A percentile compares a stretch with the other conserved stretches of the same genome.
Evolutionary conservation across 108 stramenopile genomes (phyloP).

Genomic region (Discostella stelligeroides): DNA sequence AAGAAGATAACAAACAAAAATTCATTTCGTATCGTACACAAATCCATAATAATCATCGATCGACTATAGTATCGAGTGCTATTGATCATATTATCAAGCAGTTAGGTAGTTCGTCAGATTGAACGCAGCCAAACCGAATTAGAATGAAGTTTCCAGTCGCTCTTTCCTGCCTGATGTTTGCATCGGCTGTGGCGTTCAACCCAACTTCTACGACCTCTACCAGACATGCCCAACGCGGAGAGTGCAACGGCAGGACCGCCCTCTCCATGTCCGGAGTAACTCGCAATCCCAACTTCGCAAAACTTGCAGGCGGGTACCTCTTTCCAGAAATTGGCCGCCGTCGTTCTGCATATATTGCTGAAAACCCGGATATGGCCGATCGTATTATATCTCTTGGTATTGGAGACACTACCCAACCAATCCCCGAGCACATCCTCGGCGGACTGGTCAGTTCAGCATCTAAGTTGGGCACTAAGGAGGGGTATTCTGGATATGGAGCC

Average conservation of each 20-base stretch:
- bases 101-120: too few relatives aligned
- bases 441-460: conserved; percentile 86
- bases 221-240: not conserved
- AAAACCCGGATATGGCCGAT: conserved; percentile 92
- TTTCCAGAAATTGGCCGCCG: conserved; percentile 98
- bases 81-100: too few relatives aligned
- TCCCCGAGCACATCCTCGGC: conserved; percentile 90
- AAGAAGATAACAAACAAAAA: too few relatives aligned
- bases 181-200: conserved; percentile 48
- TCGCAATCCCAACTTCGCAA: conserved; percentile 91
- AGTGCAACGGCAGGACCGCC: conserved; percentile 15
- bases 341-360: conserved; percentile 87
- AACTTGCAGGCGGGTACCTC: conserved; percentile 89
- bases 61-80: not conserved
- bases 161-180: conserved; percentile 32
- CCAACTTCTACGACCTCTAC: conserved; percentile 27
- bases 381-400: conserved; percentile 94
- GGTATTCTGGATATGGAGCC: conserved; percentile 95
- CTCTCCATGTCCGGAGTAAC: conserved; percentile 64
- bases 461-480: conserved; percentile 91
- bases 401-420: conserved; percentile 97
- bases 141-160: conserved; percentile 51
- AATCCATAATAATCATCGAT: too few relatives aligned
- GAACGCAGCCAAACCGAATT: not conserved
- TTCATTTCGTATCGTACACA: too few relatives aligned